Percentiles rank a stretch among this genome's conserved stretches.
Conservation (phyloP, 2,329 filamentous ascomycete species). For the Penicillium sp. region DNA sequence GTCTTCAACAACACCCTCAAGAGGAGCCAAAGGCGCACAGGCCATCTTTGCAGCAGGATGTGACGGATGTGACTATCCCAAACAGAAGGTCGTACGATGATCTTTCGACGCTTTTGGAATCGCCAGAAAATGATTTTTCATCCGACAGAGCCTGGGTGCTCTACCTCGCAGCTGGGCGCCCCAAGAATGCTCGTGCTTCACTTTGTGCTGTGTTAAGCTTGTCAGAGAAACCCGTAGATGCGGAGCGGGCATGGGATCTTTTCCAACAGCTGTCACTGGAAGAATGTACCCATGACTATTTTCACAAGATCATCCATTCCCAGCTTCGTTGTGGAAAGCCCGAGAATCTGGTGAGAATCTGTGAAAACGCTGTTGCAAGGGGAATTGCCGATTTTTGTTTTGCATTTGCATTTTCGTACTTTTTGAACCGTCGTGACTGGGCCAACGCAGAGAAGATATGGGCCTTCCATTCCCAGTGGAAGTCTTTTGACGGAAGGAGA, state of each 20-base stretch:
- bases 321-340: constrained; percentile 42
- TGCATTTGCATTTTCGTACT: constrained; percentile 32
- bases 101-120: constrained; percentile 7
- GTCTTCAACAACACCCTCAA: not conserved
- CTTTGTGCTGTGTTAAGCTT: constrained; percentile 41
- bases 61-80: not conserved
- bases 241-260: constrained; percentile 45
- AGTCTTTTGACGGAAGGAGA: not conserved
- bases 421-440: constrained; percentile 36
- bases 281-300: constrained; percentile 44
- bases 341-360: constrained; percentile 42
- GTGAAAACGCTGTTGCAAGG: constrained; percentile 38
- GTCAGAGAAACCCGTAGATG: constrained; percentile 41
- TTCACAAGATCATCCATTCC: constrained; percentile 46
- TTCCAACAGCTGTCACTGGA: constrained; percentile 44
- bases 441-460: constrained; percentile 31
- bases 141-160: constrained; percentile 45
- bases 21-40: not conserved
- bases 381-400: constrained; percentile 29
- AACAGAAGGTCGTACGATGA: not conserved
- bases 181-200: constrained; percentile 23
- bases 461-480: constrained; percentile 13
- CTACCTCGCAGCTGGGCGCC: constrained; percentile 35
- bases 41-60: not conserved
- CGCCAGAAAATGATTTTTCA: constrained; percentile 23